phyloP scores from a whole-genome alignment of 768 basidiomycete species.

The Lactarius sanguifluus region DNA sequence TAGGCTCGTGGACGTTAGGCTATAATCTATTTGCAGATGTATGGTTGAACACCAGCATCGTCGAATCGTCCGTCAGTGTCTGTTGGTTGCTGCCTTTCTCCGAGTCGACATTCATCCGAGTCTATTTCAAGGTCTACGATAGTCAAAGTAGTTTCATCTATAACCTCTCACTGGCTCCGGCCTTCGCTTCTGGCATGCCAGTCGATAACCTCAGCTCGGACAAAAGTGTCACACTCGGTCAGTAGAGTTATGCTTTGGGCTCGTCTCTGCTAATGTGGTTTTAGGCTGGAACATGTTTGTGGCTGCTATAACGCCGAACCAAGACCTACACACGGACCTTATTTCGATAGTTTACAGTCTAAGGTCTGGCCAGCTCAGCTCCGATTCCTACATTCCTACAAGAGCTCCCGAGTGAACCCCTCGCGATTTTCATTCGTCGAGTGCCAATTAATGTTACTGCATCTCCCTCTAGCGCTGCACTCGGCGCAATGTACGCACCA shows the following conservation, averaged over 20 bases:
- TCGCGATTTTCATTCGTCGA: neutral
- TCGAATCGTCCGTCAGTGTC: constrained; percentile 34
- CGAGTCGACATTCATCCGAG: neutral
- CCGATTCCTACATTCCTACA: too few species aligned
- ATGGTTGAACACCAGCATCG: constrained; percentile 53
- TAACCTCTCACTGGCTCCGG: neutral
- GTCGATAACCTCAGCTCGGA: constrained; percentile 1
- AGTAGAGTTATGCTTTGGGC: neutral
- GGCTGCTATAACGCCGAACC: constrained; percentile 10
- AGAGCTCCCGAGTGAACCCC: constrained; percentile 13
- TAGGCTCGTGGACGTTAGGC: constrained; percentile 51
- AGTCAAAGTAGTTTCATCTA: constrained; percentile 14
- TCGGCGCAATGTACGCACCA: constrained; percentile 31
- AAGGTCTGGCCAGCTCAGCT: too few species aligned
- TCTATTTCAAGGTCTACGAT: constrained; percentile 12
- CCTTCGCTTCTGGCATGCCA: constrained; percentile 15
- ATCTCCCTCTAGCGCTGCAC: constrained; percentile 23
- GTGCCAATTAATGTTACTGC: neutral
- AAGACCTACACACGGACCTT: constrained; percentile 5
- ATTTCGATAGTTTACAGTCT: constrained; percentile 10
- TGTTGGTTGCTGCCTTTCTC: neutral
- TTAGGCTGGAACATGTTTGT: constrained; percentile 23
- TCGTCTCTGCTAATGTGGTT: neutral
- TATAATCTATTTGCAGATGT: constrained; percentile 67
- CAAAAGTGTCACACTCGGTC: neutral